Percentiles rank a stretch among this genome's conserved stretches.
phyloP scores from a whole-genome alignment of 2,329 filamentous ascomycete genomes.

The Aspergillus sp. region DNA sequence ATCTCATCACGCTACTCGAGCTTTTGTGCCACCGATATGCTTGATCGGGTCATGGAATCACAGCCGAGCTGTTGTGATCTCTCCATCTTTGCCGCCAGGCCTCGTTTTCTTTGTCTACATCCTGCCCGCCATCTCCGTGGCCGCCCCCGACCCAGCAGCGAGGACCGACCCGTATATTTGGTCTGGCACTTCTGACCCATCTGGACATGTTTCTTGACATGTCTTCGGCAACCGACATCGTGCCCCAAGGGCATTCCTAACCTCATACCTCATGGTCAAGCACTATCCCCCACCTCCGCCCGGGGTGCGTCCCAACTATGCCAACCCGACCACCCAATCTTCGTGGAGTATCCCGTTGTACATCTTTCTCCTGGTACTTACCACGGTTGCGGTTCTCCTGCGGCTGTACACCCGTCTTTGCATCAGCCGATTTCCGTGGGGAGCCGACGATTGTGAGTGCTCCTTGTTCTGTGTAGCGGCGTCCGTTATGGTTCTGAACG shows the following conservation, averaged over 20 bases:
- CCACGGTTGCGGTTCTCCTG: neutral
- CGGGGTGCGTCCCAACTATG: neutral
- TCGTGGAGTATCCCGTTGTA: neutral
- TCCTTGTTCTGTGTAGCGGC: neutral
- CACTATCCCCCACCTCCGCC: neutral
- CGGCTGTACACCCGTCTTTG: neutral
- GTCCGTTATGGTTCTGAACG: neutral
- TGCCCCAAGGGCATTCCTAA: neutral
- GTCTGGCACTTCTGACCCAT: no score
- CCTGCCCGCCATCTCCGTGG: no score
- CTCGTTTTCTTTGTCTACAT: no score
- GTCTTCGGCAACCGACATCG: neutral
- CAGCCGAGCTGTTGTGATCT: neutral
- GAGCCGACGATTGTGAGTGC: neutral
- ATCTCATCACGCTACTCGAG: neutral
- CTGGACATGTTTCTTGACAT: no score
- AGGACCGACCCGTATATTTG: no score
- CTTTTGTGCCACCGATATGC: neutral
- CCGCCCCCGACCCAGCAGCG: no score
- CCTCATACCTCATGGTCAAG: neutral
- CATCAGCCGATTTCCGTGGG: neutral
- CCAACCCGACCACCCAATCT: neutral
- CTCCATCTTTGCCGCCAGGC: no score
- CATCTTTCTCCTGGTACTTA: neutral
- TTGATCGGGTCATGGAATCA: neutral